Evolutionary conservation across 176 grass and related monocot genomes (phyloP), one percentile per base, ranked within the genome.

Genomic region (Ampelocalamus luodianensis): DNA sequence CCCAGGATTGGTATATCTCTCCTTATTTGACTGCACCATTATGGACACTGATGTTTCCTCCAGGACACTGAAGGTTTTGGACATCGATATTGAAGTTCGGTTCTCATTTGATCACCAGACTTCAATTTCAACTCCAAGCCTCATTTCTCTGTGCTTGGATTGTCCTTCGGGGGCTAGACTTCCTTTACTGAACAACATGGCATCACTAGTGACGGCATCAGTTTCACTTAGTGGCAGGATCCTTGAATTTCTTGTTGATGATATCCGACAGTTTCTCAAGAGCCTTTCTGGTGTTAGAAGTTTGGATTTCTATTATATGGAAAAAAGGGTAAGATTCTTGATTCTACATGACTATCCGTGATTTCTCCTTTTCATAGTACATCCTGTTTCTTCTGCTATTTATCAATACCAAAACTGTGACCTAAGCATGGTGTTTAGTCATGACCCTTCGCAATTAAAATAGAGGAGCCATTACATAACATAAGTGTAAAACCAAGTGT

Each of bases 281-380:
- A 5, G 68, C 68, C 34, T 86, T 10, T 86, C 85, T 80, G 16
- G 59, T 72, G 77, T 73, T 39, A 22, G 0, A 65, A 42, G 48
- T 42, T 80, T 80, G 44, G 68, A 73, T 0, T 65, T 86, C 16
- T 14, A 9, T 73, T 65, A 18, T 34, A 2, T 5, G n/a, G 22
- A n/a, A n/a, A 0, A 53, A 4, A 55, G 59, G 59, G 85, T 87
- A 81, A 36, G 85, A 22, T 81, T 80, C 34, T 79, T 80, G 24
- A 5, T 79, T 62, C 70, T 5, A 27, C 32, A 29, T 29, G 3
- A 32, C 49, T 38, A 46, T 71, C 5, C 24, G 6, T 36, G 29
- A 72, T 49, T 5, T 10, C 5, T 40, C 34, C 36, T 5, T 49
- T 17, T 77, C 34, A 5, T 46, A 12, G 45, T 3, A 46, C 3